phyloP scores from a whole-genome alignment of 129 eudicot genomes.

The Artemisia annua region DNA sequence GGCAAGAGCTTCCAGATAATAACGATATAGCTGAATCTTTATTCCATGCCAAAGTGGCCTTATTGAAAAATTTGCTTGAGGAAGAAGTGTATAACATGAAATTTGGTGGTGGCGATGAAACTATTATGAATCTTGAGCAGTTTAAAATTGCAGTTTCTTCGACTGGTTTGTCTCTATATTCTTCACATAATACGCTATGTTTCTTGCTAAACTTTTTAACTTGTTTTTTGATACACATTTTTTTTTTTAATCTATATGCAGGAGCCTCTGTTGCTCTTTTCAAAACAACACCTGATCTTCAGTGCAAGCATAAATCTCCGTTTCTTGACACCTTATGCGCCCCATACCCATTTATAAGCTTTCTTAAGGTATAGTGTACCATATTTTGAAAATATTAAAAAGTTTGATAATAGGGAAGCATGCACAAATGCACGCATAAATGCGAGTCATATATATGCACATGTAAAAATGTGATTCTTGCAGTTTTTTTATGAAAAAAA shows the following conservation, averaged over 20 bases:
- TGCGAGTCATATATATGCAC: constrained; percentile 5
- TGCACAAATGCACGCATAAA: too few relatives aligned
- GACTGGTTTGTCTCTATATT: constrained; percentile 47
- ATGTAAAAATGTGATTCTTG: constrained; percentile 18
- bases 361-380: constrained; percentile 65
- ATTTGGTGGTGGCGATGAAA: constrained; percentile 90
- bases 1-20: constrained; percentile 63
- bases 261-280: constrained; percentile 85
- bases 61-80: constrained; percentile 66
- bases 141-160: constrained; percentile 77
- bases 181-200: neutral
- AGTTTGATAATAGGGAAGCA: too few relatives aligned
- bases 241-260: too few relatives aligned
- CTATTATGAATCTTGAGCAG: constrained; percentile 63
- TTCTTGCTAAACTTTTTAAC: constrained; percentile 10
- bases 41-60: constrained; percentile 85
- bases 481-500: neutral
- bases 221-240: too few relatives aligned
- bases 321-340: constrained; percentile 66
- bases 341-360: constrained; percentile 72
- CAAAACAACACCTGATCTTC: constrained; percentile 42
- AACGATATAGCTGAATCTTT: constrained; percentile 75
- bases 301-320: constrained; percentile 66
- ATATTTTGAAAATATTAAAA: too few relatives aligned
- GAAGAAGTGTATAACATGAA: constrained; percentile 81